These are phyloP conservation scores for Nothopassalora personata DNA, from an alignment of 2,329 filamentous ascomycete genomes.

Conservation along the genomic window DNA sequence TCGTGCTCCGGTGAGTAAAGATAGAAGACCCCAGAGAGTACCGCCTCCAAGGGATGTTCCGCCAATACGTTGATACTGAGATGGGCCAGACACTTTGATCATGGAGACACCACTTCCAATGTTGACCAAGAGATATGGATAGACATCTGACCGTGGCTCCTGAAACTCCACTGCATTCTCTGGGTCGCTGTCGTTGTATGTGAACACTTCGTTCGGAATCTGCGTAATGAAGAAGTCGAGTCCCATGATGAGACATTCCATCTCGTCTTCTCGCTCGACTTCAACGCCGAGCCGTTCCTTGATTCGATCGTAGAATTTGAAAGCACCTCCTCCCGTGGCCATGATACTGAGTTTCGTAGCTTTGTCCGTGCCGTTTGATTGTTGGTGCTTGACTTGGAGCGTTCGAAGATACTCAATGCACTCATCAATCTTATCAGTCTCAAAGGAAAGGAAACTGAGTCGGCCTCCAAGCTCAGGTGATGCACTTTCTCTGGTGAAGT, in stretches of 20 bases:
- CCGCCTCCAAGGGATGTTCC: slow-evolving; percentile 92
- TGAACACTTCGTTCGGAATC: slow-evolving; percentile 95
- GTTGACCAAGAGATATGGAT: slow-evolving; percentile 96
- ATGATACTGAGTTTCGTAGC: slow-evolving; percentile 71
- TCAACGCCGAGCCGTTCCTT: slow-evolving; percentile 77
- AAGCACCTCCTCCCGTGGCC: slow-evolving; percentile 92
- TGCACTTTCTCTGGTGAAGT: slow-evolving; percentile 77
- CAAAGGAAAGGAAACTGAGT: slow-evolving; percentile 91
- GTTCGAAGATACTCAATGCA: slow-evolving; percentile 88
- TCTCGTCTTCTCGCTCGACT: slow-evolving; percentile 90
- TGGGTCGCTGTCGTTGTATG: slow-evolving; percentile 69
- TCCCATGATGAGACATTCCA: slow-evolving; percentile 92
- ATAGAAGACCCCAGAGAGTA: slow-evolving; percentile 94
- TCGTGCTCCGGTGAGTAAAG: slow-evolving; percentile 82
- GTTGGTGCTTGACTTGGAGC: slow-evolving; percentile 74
- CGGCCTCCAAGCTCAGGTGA: slow-evolving; percentile 69
- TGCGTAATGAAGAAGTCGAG: slow-evolving; percentile 99
- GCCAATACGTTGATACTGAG: slow-evolving; percentile 82
- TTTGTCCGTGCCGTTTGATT: slow-evolving; percentile 45
- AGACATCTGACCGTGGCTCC: slow-evolving; percentile 71
- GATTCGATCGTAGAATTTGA: slow-evolving; percentile 93
- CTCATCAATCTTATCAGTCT: slow-evolving; percentile 89
- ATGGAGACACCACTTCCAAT: slow-evolving; percentile 96
- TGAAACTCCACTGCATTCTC: slow-evolving; percentile 82
- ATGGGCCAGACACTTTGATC: slow-evolving; percentile 89